Percentiles rank a stretch among this genome's conserved stretches.
Conservation (phyloP, 768 basidiomycete species). For the Collybia nuda region DNA sequence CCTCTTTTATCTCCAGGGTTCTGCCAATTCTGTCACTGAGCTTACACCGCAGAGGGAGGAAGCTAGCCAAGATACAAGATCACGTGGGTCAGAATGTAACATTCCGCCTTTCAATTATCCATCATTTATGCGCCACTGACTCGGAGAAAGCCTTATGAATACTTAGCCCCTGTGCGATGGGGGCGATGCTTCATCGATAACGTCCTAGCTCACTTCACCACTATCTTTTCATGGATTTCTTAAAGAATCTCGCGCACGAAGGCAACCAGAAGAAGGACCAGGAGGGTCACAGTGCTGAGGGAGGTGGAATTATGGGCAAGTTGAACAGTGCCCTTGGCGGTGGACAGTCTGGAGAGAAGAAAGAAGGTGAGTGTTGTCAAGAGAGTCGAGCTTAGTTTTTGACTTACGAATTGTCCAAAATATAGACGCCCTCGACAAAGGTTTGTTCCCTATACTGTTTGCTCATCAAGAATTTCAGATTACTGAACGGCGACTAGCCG, state of each 20-base stretch:
- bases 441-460: constrained; percentile 11
- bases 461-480: background rate
- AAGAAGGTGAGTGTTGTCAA: constrained; percentile 26
- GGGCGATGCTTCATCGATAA: no score
- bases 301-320: constrained; percentile 27
- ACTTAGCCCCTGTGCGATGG: no score
- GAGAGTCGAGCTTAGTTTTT: background rate
- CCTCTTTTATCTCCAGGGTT: no score
- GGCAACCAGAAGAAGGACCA: background rate
- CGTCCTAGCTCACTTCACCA: no score
- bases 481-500: constrained; percentile 17
- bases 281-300: constrained; percentile 15
- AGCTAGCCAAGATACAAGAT: no score
- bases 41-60: no score
- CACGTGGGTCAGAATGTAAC: no score
- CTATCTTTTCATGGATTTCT: background rate
- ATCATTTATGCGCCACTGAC: no score
- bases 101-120: no score
- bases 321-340: constrained; percentile 29
- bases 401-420: background rate
- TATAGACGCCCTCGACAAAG: constrained; percentile 36
- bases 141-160: no score
- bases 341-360: constrained; percentile 29
- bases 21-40: no score
- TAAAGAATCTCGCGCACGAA: background rate